Conservation (phyloP, 306 rosid genomes). For the Luffa aegyptiaca region DNA sequence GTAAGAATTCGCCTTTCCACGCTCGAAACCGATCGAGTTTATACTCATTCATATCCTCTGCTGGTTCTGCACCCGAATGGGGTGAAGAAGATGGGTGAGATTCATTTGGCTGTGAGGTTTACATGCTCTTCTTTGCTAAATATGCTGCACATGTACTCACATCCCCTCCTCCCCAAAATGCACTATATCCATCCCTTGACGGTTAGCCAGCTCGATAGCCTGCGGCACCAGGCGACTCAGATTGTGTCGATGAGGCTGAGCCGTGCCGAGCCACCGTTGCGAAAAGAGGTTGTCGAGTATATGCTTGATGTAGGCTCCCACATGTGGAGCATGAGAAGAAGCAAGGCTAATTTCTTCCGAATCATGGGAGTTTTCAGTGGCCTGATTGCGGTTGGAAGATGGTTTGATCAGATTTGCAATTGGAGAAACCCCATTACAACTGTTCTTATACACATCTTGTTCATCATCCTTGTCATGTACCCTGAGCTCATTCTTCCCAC, state of each 20-base stretch:
- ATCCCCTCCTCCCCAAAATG: slow-evolving; percentile 61
- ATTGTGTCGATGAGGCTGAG: slow-evolving; percentile 52
- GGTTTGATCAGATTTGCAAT: slow-evolving; percentile 66
- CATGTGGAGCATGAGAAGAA: slow-evolving; percentile 76
- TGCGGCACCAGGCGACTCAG: slow-evolving; percentile 66
- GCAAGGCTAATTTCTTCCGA: slow-evolving; percentile 70
- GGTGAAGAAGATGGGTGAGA: slow-evolving; percentile 75
- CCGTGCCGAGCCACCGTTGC: slow-evolving; percentile 59
- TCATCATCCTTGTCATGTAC: slow-evolving; percentile 61
- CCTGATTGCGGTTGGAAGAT: slow-evolving; percentile 54
- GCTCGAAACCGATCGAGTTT: slow-evolving; percentile 59
- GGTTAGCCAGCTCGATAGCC: slow-evolving; percentile 49
- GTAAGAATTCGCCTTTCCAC: slow-evolving; percentile 61
- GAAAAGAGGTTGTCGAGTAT: slow-evolving; percentile 63
- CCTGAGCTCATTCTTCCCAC: slow-evolving; percentile 70
- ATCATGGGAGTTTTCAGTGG: slow-evolving; percentile 64
- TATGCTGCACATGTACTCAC: slow-evolving; percentile 71
- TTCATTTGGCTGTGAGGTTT: slow-evolving; percentile 68
- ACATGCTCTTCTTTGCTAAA: slow-evolving; percentile 59
- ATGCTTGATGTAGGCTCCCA: slow-evolving; percentile 65
- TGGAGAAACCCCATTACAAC: slow-evolving; percentile 70
- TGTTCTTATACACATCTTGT: slow-evolving; percentile 48
- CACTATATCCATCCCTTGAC: slow-evolving; percentile 58
- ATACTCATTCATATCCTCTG: slow-evolving; percentile 59
- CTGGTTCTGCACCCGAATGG: slow-evolving; percentile 50